phyloP scores from a whole-genome alignment of 192 early-diverging fungal species.

The Backusella liffmaniae region DNA sequence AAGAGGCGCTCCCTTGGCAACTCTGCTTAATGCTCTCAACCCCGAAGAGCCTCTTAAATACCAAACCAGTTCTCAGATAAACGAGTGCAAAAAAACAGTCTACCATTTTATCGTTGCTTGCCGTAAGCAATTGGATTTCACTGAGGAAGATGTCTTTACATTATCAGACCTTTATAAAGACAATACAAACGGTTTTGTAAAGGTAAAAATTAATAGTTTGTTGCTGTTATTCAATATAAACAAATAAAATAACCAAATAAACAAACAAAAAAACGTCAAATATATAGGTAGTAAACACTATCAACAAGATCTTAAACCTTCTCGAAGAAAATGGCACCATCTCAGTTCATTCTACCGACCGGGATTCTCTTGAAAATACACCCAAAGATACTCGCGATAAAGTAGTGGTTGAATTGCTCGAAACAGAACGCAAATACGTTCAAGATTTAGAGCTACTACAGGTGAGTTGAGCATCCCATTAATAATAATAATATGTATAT shows the following conservation, averaged over 20 bases:
- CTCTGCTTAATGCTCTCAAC: slow-evolving; percentile 70
- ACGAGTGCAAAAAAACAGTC: slow-evolving; percentile 80
- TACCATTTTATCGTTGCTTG: slow-evolving; percentile 90
- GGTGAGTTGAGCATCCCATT: slow-evolving; percentile 13
- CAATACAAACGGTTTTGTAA: slow-evolving; percentile 96
- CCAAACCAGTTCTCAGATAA: slow-evolving; percentile 50
- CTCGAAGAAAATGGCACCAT: slow-evolving; percentile 70
- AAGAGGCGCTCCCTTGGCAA: slow-evolving; percentile 65
- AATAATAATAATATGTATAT: neutral
- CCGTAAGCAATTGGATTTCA: slow-evolving; percentile 69
- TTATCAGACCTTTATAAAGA: slow-evolving; percentile 89
- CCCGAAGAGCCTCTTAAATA: slow-evolving; percentile 59
- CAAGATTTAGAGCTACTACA: slow-evolving; percentile 84
- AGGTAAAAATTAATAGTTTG: slow-evolving; percentile 50
- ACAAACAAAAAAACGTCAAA: neutral
- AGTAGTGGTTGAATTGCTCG: slow-evolving; percentile 84
- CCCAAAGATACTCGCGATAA: slow-evolving; percentile 89
- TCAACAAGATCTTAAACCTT: slow-evolving; percentile 73
- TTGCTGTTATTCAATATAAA: neutral
- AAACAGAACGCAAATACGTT: slow-evolving; percentile 92
- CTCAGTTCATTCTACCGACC: slow-evolving; percentile 28
- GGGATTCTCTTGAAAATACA: slow-evolving; percentile 49
- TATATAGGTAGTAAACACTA: slow-evolving; percentile 75
- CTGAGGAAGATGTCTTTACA: slow-evolving; percentile 77
- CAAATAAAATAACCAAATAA: neutral